These are phyloP conservation scores for Nicotiana benthamiana DNA, from an alignment of 257 asterid genomes.

Conservation along the genomic window DNA sequence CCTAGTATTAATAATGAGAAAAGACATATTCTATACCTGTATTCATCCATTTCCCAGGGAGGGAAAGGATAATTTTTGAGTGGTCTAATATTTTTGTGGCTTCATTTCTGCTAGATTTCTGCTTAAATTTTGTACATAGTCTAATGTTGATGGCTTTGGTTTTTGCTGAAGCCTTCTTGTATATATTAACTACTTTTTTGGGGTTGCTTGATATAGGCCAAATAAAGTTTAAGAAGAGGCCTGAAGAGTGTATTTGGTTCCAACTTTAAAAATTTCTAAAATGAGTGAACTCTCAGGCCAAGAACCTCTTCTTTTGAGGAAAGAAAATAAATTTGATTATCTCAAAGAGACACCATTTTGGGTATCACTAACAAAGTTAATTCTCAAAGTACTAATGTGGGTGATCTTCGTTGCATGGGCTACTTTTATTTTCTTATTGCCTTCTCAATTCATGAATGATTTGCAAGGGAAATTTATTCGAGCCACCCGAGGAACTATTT, in stretches of 20 bases:
- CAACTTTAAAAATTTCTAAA: too few relatives aligned
- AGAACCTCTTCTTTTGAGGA: slow-evolving; percentile 38
- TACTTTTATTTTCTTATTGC: slow-evolving; percentile 39
- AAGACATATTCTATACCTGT: background rate
- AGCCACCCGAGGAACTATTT: slow-evolving; percentile 25
- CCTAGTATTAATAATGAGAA: background rate
- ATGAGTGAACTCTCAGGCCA: slow-evolving; percentile 45
- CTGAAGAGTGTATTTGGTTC: too few relatives aligned
- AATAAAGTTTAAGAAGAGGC: background rate
- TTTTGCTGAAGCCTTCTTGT: background rate
- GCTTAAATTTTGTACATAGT: background rate
- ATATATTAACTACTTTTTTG: background rate
- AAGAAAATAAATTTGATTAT: slow-evolving; percentile 19
- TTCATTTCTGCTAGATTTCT: background rate
- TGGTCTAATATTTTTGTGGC: slow-evolving; percentile 9
- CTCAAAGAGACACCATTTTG: slow-evolving; percentile 21
- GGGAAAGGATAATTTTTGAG: background rate
- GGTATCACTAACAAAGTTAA: slow-evolving; percentile 39
- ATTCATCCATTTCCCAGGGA: background rate
- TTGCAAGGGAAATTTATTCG: slow-evolving; percentile 8
- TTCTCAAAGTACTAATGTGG: slow-evolving; percentile 47
- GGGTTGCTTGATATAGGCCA: background rate
- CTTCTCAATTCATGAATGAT: slow-evolving; percentile 19
- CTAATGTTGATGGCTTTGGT: slow-evolving; percentile 9
- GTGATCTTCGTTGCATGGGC: slow-evolving; percentile 54